A percentile compares a stretch with the other conserved stretches of the same genome.
These are phyloP conservation scores for Rhodotorula sp. DNA, from an alignment of 1,284 basidiomycete species.

Conservation along the genomic window DNA sequence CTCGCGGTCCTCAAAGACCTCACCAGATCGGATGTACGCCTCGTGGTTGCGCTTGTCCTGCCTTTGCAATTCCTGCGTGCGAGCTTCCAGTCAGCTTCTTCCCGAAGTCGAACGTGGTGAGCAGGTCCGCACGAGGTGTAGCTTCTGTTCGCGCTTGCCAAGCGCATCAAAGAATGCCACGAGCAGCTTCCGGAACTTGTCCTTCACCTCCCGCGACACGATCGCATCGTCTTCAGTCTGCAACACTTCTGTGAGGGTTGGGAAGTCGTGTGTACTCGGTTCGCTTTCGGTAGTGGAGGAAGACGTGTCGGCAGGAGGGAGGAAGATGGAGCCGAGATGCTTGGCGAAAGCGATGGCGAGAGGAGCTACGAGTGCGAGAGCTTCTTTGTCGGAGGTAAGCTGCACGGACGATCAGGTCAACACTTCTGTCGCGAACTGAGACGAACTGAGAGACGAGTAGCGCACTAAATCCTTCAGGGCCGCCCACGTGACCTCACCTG, in stretches of 20 bases:
- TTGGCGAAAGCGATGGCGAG: conserved; percentile 55
- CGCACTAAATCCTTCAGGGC: conserved; percentile 63
- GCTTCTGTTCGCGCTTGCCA: conserved; percentile 82
- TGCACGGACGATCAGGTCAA: conserved; percentile 1
- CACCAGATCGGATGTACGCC: conserved; percentile 96
- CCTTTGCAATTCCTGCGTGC: conserved; percentile 78
- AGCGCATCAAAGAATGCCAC: conserved; percentile 90
- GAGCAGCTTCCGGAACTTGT: conserved; percentile 87
- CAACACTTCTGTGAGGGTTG: conserved; percentile 52
- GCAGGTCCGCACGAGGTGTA: conserved; percentile 69
- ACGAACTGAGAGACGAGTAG: conserved; percentile 4
- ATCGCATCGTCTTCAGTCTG: conserved; percentile 56
- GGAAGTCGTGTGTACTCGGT: conserved; percentile 71
- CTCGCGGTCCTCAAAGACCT: conserved; percentile 98
- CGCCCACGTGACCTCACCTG: conserved; percentile 44
- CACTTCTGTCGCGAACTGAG: no score
- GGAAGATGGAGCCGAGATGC: conserved; percentile 75
- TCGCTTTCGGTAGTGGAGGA: conserved; percentile 81
- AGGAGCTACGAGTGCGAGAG: conserved; percentile 42
- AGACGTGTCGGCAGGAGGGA: conserved; percentile 76
- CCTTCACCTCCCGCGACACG: conserved; percentile 76
- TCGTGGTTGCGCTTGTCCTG: conserved; percentile 96
- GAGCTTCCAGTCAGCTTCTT: not conserved
- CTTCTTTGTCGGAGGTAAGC: conserved; percentile 45
- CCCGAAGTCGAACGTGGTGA: no score